Conservation (phyloP, 306 rosid species). For the Amphicarpaea edgeworthii region DNA sequence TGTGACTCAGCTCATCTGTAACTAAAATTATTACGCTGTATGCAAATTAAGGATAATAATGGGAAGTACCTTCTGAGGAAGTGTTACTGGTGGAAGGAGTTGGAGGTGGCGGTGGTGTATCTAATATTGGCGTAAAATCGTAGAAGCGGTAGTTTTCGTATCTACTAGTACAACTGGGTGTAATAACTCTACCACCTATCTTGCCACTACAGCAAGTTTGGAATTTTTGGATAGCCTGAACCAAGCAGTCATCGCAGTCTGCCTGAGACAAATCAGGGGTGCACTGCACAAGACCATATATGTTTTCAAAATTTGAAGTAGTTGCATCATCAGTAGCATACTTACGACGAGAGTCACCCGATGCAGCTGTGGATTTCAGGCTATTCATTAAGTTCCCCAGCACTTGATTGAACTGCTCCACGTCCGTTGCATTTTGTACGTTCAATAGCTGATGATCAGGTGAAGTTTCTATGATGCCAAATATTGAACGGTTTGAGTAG, state of each 20-base stretch:
- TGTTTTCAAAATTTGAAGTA: background rate
- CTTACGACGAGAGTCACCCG: constrained; percentile 30
- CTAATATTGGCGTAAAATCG: too few species aligned
- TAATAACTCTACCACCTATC: background rate
- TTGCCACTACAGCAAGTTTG: background rate
- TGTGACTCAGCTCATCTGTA: too few species aligned
- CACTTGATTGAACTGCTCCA: too few species aligned
- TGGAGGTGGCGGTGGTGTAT: background rate
- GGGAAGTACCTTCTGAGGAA: too few species aligned
- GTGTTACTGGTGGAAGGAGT: too few species aligned
- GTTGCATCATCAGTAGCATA: too few species aligned
- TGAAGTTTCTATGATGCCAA: too few species aligned
- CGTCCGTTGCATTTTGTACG: too few species aligned
- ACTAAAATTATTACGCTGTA: too few species aligned
- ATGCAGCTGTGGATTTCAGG: background rate
- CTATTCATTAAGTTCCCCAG: background rate
- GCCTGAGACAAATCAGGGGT: background rate
- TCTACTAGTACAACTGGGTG: background rate
- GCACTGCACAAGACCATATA: constrained; percentile 23
- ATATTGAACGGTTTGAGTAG: too few species aligned
- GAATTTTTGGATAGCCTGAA: background rate
- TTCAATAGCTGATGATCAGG: too few species aligned
- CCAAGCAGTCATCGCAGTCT: background rate
- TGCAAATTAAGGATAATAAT: too few species aligned
- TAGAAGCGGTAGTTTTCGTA: background rate